Evolutionary conservation across 768 basidiomycete species (phyloP), one percentile per base, ranked within the genome.

Genomic region (Leucocoprinus sp.): DNA sequence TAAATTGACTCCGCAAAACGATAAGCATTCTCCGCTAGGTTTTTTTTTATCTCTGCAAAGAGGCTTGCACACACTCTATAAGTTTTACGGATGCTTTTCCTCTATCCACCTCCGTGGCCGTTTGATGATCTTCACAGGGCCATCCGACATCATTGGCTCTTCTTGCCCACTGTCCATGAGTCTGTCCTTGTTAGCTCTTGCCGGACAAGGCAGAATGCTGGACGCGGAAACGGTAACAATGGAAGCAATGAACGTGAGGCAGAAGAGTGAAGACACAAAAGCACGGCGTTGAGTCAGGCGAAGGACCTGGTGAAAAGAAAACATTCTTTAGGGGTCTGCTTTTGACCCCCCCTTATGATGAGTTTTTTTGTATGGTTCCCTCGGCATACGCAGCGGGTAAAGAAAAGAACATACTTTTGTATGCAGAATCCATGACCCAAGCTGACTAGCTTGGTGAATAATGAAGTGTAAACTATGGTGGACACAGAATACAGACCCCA

Each of bases 141-240:
- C 54, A 43, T 55, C 58, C 34, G 56, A 45, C 49, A 53, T 53
- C 37, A 54, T 37, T 15, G 52, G 41, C 28, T 52, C 55, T 39
- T 56, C 59, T 45, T 54, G 55, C 21, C 69, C 70, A 37, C 65
- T 68, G 54, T 88, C 86, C 35, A 79, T 69, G 52, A 75, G 80
- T 21, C 82, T 75, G 45, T 55, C 66, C 54, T 75, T 73, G 49
- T 74, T 65, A 34, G 70, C 65, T 42, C 78, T 75, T n/a, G 78
- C 85, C 6, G 88, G 88, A 55, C 89, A 91, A 42, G 88, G 87
- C 24, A 91, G 66, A 31, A 89, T 68, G 57, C 75, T 78, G 17
- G 87, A 88, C 18, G 84, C 84, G 9, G 83, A 82, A 14, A 92
- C 88, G 43, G 88, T 90, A 50, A 86, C 51, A 49, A 91, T 72